Percentiles rank a stretch among this genome's conserved stretches.
Conservation (phyloP, 495 filamentous ascomycete genomes). For the Penicillium turbatum region DNA sequence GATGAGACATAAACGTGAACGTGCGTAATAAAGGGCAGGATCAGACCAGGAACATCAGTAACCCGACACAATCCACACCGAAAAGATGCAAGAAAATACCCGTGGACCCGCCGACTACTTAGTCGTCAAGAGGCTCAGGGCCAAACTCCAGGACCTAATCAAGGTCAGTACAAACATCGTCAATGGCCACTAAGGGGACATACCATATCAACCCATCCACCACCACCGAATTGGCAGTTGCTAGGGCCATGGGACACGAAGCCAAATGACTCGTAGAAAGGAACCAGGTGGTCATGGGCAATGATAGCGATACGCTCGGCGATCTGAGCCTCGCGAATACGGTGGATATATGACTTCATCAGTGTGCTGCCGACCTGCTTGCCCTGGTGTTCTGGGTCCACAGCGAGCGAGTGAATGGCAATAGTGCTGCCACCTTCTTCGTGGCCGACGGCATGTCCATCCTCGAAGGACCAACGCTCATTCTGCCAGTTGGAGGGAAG, state of each 20-base stretch:
- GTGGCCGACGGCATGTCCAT: slow-evolving; percentile 51
- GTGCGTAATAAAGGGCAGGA: slow-evolving; percentile 23
- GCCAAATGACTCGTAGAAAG: slow-evolving; percentile 73
- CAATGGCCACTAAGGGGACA: slow-evolving; percentile 8
- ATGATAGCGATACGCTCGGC: slow-evolving; percentile 73
- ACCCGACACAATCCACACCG: slow-evolving; percentile 19
- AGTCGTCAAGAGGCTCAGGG: slow-evolving; percentile 18
- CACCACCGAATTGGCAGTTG: slow-evolving; percentile 64
- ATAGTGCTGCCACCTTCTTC: slow-evolving; percentile 70
- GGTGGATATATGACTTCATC: slow-evolving; percentile 70
- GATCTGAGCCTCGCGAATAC: slow-evolving; percentile 59
- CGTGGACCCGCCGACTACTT: background rate
- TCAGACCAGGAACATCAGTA: slow-evolving; percentile 11
- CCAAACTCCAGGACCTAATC: slow-evolving; percentile 28
- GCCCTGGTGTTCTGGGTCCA: slow-evolving; percentile 69
- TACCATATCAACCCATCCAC: slow-evolving; percentile 69
- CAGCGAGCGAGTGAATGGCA: slow-evolving; percentile 75
- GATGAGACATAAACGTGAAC: slow-evolving; percentile 18
- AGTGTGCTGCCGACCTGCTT: slow-evolving; percentile 72
- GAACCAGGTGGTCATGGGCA: slow-evolving; percentile 64
- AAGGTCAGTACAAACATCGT: slow-evolving; percentile 1
- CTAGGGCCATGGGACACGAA: slow-evolving; percentile 68
- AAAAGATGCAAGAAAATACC: slow-evolving; percentile 22
- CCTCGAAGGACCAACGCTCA: slow-evolving; percentile 32
- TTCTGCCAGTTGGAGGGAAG: slow-evolving; percentile 61